Evolutionary conservation across 805 yeast species (phyloP), one percentile per base, ranked within the genome.

Genomic region (Candida maltosa): DNA sequence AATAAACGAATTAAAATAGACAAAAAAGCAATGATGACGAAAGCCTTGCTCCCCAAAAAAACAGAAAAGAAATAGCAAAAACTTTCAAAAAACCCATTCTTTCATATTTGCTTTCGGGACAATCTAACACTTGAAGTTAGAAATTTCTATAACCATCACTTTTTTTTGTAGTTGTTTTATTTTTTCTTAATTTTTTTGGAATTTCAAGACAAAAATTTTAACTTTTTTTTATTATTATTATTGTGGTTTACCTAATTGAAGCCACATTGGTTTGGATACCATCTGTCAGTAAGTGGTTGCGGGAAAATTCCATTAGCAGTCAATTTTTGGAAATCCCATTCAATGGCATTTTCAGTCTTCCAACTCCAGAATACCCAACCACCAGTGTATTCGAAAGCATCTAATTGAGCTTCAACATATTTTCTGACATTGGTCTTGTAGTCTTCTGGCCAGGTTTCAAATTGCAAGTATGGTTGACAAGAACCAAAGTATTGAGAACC

Each of bases 351-450:
- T 62, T 89, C 96, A 18, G 95, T 84, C 70, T 88, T 89, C 83
- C 87, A 88, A 58, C 83, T 77, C 97, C 97, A 89, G 69, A 85
- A 83, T 39, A 87, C 75, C 96, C 96, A 89, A 21, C 97, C 97
- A 23, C 70, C 74, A 39, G 78, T 72, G 48, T 73, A 73, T 49
- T 80, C 86, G 37, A 59, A 64, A 2, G 96, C 87, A 55, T 89
- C 96, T 52, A 89, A 65, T 70, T 89, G 96, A 32, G 96, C 95
- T 65, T 89, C 96, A 33, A 88, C 69, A 55, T 70, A 87, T 48
- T 65, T 71, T 58, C 96, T 79, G 31, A 81, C 75, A 45, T 77
- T 68, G 16, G 49, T 51, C 54, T 72, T 76, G 51, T 75, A 73
- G 26, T 74, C 72, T 7, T 64, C 69, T 5, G 85, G 65, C 86